Evolutionary conservation across 78 protist species (phyloP).

Genomic region (Monocercomonoides exilis): DNA sequence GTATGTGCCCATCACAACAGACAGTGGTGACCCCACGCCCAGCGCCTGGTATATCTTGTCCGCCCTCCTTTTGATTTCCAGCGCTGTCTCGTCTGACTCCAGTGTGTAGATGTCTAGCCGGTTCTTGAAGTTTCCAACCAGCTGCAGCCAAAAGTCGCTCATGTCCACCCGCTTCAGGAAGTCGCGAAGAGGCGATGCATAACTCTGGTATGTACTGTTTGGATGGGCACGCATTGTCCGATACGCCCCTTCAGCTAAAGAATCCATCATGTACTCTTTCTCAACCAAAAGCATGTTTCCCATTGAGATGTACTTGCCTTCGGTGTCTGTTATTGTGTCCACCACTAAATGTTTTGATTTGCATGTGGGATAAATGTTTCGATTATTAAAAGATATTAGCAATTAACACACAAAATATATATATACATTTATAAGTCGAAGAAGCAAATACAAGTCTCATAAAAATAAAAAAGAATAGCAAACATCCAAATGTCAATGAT

Average conservation of each 20-base stretch:
- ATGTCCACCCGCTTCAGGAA: neutral
- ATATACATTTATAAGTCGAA: no score
- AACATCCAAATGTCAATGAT: no score
- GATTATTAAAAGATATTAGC: no score
- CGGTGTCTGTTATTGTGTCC: neutral
- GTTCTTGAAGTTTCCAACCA: neutral
- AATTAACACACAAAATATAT: no score
- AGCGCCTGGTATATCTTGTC: neutral
- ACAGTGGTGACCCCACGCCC: neutral
- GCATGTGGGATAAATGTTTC: no score
- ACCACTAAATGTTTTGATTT: no score
- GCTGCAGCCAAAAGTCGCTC: neutral
- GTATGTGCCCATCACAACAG: neutral
- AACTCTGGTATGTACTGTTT: neutral
- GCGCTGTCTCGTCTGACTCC: neutral
- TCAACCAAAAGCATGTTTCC: neutral
- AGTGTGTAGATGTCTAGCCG: neutral
- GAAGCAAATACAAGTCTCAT: no score
- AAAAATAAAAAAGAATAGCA: no score
- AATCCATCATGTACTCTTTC: neutral
- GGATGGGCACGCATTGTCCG: neutral
- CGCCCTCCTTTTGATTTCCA: neutral
- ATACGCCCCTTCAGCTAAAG: neutral
- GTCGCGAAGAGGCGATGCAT: neutral
- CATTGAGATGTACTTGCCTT: neutral